Base-by-base conservation (phyloP, 2,329 filamentous ascomycete genomes). In the Canariomyces notabilis region DNA sequence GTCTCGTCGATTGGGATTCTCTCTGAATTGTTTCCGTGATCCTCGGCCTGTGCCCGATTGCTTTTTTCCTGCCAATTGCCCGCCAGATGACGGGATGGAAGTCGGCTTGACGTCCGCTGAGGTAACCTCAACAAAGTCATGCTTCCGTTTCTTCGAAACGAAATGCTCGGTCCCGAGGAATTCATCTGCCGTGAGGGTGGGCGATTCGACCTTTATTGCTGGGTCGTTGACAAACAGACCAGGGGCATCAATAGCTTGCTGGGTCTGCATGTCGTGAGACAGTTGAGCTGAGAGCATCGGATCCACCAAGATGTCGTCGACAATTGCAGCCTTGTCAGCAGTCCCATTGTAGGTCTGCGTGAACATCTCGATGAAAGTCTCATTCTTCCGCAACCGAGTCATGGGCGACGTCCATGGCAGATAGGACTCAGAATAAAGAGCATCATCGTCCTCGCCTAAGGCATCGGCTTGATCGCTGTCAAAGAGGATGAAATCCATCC, bases 401-500 rank as follows among this genome's bases (percentile, higher is more conserved):
- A 21, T 49, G 7, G 58, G 58, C 8, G 58, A 60, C 4, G 52
- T 54, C 58, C 58, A 60, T 9, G 57, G 57, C 12, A 59, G 41
- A 37, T 55, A 53, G 5, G 51, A 49, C 23, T 54, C 43, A 37
- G 37, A 36, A 15, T 48, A 46, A 9, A 42, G 22, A 8, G 46
- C 33, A 14, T 55, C 52, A 21, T 53, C 55, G 2, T 54, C 52
- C 19, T 53, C 51, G 15, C 49, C 51, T 14, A 46, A 43, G 15
- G 51, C 41, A 33, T 50, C 44, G 19, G 44, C 49, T 19, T 51
- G 46, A 23, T 49, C 46, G 34, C 29, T 31, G 23, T 53, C 52
- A 16, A 49, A 59, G n/a, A 61, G 57, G 12, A 56, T 42, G 35
- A 61, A 61, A 21, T 61, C 58, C n/a, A 21, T n/a, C 16, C 33